Evolutionary conservation across 2,329 filamentous ascomycete species (phyloP).

Genomic region (Dichotomopilus funicola): DNA sequence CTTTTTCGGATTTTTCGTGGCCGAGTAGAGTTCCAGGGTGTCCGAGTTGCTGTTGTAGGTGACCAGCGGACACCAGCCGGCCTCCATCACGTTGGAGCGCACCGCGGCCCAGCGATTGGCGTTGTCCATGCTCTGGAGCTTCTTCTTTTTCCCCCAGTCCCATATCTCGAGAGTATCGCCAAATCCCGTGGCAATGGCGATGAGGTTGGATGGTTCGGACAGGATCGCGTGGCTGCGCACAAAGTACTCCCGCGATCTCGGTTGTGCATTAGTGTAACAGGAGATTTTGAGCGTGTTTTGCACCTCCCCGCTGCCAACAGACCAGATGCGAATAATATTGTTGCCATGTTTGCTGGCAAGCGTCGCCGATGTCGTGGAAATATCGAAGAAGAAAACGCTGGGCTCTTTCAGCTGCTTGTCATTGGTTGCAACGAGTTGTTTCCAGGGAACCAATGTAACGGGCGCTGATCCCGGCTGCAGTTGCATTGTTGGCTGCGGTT

Average conservation of each 20-base stretch:
- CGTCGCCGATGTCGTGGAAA: constrained; percentile 29
- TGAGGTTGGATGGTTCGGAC: constrained; percentile 33
- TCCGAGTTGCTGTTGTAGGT: constrained; percentile 30
- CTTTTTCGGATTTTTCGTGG: constrained; percentile 29
- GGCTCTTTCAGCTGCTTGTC: constrained; percentile 25
- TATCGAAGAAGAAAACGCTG: constrained; percentile 32
- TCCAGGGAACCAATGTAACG: constrained; percentile 21
- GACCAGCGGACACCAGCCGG: constrained; percentile 30
- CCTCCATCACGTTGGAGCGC: constrained; percentile 31
- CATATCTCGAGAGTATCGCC: constrained; percentile 35
- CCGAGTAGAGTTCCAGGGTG: constrained; percentile 31
- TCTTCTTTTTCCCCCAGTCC: constrained; percentile 35
- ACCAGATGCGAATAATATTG: constrained; percentile 27
- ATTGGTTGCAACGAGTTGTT: constrained; percentile 16
- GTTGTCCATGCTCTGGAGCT: constrained; percentile 33
- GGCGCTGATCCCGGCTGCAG: constrained; percentile 1
- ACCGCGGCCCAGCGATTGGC: constrained; percentile 35
- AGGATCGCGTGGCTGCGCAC: constrained; percentile 38
- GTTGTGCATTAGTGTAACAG: constrained; percentile 34
- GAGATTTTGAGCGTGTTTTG: constrained; percentile 32
- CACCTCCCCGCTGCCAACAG: constrained; percentile 21
- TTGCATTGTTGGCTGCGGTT: neutral
- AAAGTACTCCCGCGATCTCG: constrained; percentile 36
- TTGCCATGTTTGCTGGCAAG: constrained; percentile 32
- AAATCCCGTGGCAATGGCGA: constrained; percentile 35